These are phyloP conservation scores for Tagetes patula DNA, from an alignment of 129 eudicot genomes.

Conservation along the genomic window DNA sequence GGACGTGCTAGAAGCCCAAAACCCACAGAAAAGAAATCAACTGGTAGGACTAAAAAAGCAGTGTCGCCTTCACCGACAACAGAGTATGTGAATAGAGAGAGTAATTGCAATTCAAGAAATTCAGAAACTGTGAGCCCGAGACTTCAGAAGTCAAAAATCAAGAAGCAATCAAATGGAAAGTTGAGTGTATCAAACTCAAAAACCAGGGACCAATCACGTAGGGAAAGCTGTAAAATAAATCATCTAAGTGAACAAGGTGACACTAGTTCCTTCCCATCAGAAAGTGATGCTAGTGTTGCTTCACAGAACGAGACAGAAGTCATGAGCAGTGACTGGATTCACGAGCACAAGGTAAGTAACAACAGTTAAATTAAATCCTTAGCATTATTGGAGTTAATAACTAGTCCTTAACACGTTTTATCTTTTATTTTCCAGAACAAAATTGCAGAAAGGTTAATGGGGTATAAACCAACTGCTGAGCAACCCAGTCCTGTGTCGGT, in stretches of 20 bases:
- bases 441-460: slow-evolving; percentile 40
- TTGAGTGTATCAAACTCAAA: slow-evolving; percentile 18
- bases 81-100: slow-evolving; percentile 31
- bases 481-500: slow-evolving; percentile 98
- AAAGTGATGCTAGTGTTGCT: slow-evolving; percentile 54
- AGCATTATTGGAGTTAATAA: neutral
- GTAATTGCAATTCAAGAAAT: slow-evolving; percentile 29
- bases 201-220: slow-evolving; percentile 41
- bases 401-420: slow-evolving; percentile 22
- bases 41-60: slow-evolving; percentile 32
- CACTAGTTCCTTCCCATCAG: slow-evolving; percentile 59
- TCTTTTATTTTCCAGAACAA: slow-evolving; percentile 41
- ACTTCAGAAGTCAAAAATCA: slow-evolving; percentile 34
- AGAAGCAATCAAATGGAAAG: slow-evolving; percentile 36
- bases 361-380: neutral
- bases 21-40: slow-evolving; percentile 40
- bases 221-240: slow-evolving; percentile 39
- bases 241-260: slow-evolving; percentile 49
- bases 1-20: slow-evolving; percentile 21
- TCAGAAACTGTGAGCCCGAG: slow-evolving; percentile 49
- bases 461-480: slow-evolving; percentile 46
- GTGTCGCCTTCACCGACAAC: slow-evolving; percentile 26
- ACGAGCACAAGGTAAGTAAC: slow-evolving; percentile 37
- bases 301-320: slow-evolving; percentile 55
- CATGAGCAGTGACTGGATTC: slow-evolving; percentile 38